These are phyloP conservation scores for Lasiosphaeria hispida DNA, from an alignment of 495 filamentous ascomycete genomes.

Conservation along the genomic window DNA sequence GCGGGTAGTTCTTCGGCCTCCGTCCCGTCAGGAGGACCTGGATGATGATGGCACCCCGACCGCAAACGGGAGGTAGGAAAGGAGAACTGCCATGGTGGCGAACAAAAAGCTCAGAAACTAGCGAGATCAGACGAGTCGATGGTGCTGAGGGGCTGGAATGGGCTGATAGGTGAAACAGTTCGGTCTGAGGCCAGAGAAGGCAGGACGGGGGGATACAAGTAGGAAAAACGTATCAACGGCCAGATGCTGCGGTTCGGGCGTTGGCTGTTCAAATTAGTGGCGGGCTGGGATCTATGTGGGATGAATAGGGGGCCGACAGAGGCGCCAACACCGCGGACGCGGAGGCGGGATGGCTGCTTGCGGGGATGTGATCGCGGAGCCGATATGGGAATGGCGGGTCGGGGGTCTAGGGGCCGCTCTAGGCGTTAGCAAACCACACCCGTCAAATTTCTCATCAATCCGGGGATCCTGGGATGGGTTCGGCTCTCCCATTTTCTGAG, in stretches of 20 bases:
- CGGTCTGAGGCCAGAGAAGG: neutral
- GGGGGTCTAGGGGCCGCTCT: neutral
- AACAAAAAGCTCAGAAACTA: neutral
- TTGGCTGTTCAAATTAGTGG: neutral
- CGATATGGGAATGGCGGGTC: conserved; percentile 20
- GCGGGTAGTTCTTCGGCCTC: conserved; percentile 32
- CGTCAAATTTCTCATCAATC: conserved; percentile 11
- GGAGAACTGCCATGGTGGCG: conserved; percentile 21
- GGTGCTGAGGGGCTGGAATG: neutral
- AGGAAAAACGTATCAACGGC: conserved; percentile 11
- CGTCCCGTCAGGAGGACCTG: conserved; percentile 27
- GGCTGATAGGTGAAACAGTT: neutral
- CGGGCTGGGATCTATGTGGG: conserved; percentile 24
- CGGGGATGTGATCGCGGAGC: conserved; percentile 18
- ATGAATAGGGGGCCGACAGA: conserved; percentile 1
- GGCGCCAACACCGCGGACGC: conserved; percentile 20
- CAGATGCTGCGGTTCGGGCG: neutral
- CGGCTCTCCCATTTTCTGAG: too few relatives aligned
- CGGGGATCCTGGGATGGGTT: neutral
- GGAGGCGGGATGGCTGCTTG: conserved; percentile 26
- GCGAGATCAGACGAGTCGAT: neutral
- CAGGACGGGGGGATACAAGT: conserved; percentile 17
- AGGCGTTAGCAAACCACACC: conserved; percentile 1
- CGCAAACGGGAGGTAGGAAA: conserved; percentile 21
- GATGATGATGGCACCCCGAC: conserved; percentile 27